Evolutionary conservation across 495 filamentous ascomycete genomes (phyloP), one percentile per base, ranked within the genome.

Genomic region (Penicillium turbatum): DNA sequence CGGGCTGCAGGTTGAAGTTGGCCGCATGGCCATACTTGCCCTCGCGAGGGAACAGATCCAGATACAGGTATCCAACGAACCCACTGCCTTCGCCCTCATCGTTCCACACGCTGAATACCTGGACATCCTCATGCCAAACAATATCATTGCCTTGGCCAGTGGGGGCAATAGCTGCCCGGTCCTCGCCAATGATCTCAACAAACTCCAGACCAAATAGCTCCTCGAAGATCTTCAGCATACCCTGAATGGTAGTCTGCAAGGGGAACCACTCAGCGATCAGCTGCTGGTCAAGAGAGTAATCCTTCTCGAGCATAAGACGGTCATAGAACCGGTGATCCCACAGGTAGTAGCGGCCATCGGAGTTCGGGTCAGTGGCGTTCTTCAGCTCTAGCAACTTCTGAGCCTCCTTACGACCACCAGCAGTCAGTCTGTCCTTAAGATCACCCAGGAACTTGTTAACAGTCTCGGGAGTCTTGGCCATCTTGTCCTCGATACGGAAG

Each of bases 161-260:
- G 5, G 80, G 68, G 15, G 81, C 75, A 24, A 88, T 62, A 13
- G 69, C 60, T 16, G 79, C 72, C 10, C 85, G 76, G 54, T 85
- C 82, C 46, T 79, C 71, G 37, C 80, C 83, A 15, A 70, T 70
- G 42, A 97, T 77, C 74, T 96, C 85, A 24, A 97, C 86, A 61
- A 98, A 97, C 13, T 85, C 86, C 9, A 98, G 75, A 19, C 93
- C 93, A 59, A 98, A 95, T 0, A 98, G 78, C 65, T 90, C 77
- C 70, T 97, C 92, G 58, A 98, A 97, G 60, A 97, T 96, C 62
- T 84, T 76, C 48, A 98, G 82, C 95, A 97, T 98, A 51, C 88
- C 90, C 27, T 80, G 75, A 45, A 98, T 87, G 2, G 90, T 95
- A 3, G 83, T 84, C 59, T 84, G 80, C 19, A 97, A 73, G 3